Conservation (phyloP, 352 stramenopile species). For the Phytophthora pseudosyringae region DNA sequence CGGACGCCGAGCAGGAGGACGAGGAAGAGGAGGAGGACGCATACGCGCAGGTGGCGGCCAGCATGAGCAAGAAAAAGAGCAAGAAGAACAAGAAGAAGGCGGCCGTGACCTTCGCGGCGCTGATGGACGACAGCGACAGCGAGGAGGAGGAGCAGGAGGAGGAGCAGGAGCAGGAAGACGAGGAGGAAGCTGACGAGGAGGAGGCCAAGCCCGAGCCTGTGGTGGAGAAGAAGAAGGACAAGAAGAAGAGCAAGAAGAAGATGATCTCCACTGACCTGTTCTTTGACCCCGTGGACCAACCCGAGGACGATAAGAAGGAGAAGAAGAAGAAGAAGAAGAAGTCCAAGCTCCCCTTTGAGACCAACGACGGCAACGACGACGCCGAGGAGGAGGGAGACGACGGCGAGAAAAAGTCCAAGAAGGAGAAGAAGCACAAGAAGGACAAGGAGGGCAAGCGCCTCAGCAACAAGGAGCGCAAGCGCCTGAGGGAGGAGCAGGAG, state of each 20-base stretch:
- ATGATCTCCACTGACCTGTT: conserved; percentile 77
- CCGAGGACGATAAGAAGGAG: conserved; percentile 53
- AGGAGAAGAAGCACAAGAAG: conserved; percentile 74
- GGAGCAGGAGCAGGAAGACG: conserved; percentile 37
- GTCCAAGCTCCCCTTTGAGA: conserved; percentile 75
- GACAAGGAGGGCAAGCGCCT: conserved; percentile 85
- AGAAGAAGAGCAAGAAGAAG: conserved; percentile 91
- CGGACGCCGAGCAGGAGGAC: conserved; percentile 37
- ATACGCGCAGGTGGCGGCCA: conserved; percentile 64
- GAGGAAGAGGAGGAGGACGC: conserved; percentile 52
- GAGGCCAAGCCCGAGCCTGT: conserved; percentile 35
- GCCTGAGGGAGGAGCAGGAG: conserved; percentile 86
- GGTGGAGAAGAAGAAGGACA: conserved; percentile 62
- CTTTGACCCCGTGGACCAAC: conserved; percentile 64
- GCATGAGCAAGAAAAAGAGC: conserved; percentile 76
- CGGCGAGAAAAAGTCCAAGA: conserved; percentile 45
- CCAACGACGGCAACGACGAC: conserved; percentile 48
- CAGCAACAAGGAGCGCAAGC: conserved; percentile 89
- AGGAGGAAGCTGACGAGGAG: conserved; percentile 39
- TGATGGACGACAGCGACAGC: conserved; percentile 45
- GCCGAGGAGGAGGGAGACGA: conserved; percentile 46
- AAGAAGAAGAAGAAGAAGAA: conserved; percentile 84
- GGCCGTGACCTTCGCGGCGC: conserved; percentile 42
- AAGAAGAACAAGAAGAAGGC: conserved; percentile 85
- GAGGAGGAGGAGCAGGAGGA: conserved; percentile 51